Evolutionary conservation across 805 yeast species (phyloP), one percentile per base, ranked within the genome.

Genomic region (Nakazawaea ishiwadae): DNA sequence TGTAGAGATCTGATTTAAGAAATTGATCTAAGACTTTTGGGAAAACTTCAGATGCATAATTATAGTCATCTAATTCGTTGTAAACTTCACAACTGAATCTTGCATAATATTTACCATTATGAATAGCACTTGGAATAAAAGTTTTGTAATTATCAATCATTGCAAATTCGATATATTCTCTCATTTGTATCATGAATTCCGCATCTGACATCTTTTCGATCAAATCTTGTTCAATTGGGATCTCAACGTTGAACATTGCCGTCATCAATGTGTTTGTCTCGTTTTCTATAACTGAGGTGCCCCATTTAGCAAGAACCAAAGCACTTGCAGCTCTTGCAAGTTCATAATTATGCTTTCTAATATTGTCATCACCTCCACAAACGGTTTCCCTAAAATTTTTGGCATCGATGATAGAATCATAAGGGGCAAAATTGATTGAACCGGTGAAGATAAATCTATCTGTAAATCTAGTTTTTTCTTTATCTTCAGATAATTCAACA

Each of bases 71-170:
- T 12, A 73, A 48, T 35, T 78, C 83, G 46, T 77, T 73, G 55
- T 79, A 82, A 7, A 79, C 58, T 51, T 79, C 84, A 19, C 79
- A 79, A 41, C 81, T 71, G 47, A 79, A 73, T 46, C 91, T 68
- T 19, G 64, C 59, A 58, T 62, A 72, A 21, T 69, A 33, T 23
- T 50, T 48, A 2, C 61, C 71, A 27, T 69, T 61, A 51, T 75
- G 79, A 33, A 57, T 48, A 2, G 51, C 54, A 24, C 69, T 47
- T 5, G 79, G 84, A 23, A 77, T 63, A 51, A 60, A 75, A 0
- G 81, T 71, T n/a, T 68, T 66, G 39, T 63, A 48, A 14, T 65
- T 55, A 4, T 46, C 37, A 33, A 56, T 39, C 37, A 61, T 44
- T 5, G 34, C 48, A n/a, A 45, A 35, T 12, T 50, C 58, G 42